These are phyloP conservation scores for Daldinia loculata DNA, from an alignment of 495 filamentous ascomycete genomes.

Conservation along the genomic window DNA sequence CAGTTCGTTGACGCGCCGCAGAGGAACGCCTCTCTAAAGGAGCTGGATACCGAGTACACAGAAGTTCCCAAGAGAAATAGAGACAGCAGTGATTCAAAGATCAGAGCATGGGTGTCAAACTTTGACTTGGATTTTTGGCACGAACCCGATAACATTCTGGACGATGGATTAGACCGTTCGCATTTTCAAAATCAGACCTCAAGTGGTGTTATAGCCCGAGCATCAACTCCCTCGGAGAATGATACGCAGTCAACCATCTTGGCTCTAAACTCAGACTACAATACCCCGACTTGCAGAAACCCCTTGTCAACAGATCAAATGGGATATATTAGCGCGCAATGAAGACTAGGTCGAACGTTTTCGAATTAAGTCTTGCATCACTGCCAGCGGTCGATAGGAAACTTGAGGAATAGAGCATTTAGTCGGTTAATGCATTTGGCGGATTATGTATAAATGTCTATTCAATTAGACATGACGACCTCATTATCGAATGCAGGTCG, in stretches of 20 bases:
- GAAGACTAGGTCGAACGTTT: not conserved
- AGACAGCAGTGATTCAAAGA: not conserved
- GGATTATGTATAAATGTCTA: not conserved
- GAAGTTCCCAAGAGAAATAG: not conserved
- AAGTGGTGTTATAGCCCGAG: not conserved
- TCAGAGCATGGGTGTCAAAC: conserved; percentile 24
- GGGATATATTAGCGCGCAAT: not conserved
- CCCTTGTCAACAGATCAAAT: not conserved
- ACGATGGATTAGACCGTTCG: not conserved
- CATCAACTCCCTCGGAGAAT: not conserved
- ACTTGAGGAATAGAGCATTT: too few species aligned
- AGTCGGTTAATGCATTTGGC: not conserved
- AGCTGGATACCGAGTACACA: conserved; percentile 1
- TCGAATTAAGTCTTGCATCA: not conserved
- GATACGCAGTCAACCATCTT: not conserved
- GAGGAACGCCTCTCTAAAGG: not conserved
- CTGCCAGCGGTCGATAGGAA: not conserved
- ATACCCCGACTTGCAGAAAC: not conserved
- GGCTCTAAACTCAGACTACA: not conserved
- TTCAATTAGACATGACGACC: conserved; percentile 31
- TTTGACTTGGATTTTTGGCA: conserved; percentile 33
- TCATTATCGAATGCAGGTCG: conserved; percentile 32
- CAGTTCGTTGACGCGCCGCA: conserved; percentile 1
- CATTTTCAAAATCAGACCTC: not conserved
- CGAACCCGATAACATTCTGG: not conserved